Base-by-base conservation (phyloP, 208 protist genomes). In the Vickermania ingenoplastis region DNA sequence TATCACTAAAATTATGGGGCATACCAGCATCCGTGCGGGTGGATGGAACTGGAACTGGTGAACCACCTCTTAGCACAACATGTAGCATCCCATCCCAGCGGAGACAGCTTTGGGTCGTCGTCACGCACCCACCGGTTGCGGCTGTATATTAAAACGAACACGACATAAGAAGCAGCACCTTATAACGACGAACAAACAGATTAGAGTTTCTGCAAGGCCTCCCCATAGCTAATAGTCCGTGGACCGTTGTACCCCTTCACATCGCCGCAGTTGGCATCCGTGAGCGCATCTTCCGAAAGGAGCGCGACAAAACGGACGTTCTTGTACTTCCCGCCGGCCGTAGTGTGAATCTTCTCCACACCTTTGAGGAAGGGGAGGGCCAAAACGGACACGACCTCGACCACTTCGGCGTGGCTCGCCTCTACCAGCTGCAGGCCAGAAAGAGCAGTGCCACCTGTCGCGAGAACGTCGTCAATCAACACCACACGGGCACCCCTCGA, bases 391-490 rank as follows among this genome's bases (percentile, higher is more conserved):
- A 69, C 69, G 24, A 94, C 71, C 63, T 96, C 86, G 48, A 93
- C 53, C 51, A 81, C 75, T 29, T 36, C 67, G n/a, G 86, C 86
- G 0, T 76, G 84, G 29, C 74, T 75, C 11, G 83, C 87, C 17
- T 91, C 76, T 49, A 90, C 83, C 28, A 96, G 81, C 67, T 96
- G 86, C 31, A 96, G 56, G 1, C 90, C 90, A n/a, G 90, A 89
- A 5, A 94, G 69, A 25, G 81, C 83, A 3, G 90, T 96, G 14
- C 91, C 91, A 27, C 91, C 91, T 1, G 91, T 97, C 24, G 91
- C 91, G 27, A 97, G 64, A 0, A 97, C 85, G 67, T 97, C 91
- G 70, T 97, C 91, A 57, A 97, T 86, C 7, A 97, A 75, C 31
- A 97, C 78, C 28, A 95, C 88, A 31, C 91, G 83, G 7, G 84